Evolutionary conservation across 2,329 filamentous ascomycete genomes (phyloP).

Genomic region (Amesomyces nigricolor): DNA sequence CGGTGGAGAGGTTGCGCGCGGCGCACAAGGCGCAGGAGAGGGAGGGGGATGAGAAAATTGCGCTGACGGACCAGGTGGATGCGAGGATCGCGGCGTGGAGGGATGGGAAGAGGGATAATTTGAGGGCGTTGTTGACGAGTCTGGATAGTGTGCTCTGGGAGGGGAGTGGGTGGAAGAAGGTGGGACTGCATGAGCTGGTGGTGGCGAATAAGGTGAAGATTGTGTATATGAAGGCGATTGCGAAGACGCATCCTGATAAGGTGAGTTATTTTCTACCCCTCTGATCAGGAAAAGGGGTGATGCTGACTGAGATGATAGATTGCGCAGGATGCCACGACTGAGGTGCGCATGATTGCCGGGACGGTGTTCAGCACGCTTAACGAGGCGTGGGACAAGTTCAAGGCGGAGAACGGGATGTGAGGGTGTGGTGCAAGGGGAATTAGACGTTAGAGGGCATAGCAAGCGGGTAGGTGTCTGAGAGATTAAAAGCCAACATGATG

Average conservation of each 20-base stretch:
- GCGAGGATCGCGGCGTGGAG: conserved; percentile 75
- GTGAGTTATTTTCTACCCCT: conserved; percentile 47
- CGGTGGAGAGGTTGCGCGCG: conserved; percentile 73
- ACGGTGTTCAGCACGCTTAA: conserved; percentile 64
- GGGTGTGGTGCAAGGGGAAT: conserved; percentile 1
- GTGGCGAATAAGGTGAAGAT: conserved; percentile 95
- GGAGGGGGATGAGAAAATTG: conserved; percentile 90
- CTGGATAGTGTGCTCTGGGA: conserved; percentile 89
- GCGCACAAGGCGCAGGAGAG: conserved; percentile 81
- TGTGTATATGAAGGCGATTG: conserved; percentile 98
- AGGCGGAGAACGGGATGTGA: conserved; percentile 60
- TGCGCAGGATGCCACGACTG: conserved; percentile 58
- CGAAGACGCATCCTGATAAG: conserved; percentile 98
- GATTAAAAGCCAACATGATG: too few species aligned
- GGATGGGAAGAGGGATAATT: conserved; percentile 85
- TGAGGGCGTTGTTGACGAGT: conserved; percentile 80
- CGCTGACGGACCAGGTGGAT: conserved; percentile 78
- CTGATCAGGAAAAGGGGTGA: neutral
- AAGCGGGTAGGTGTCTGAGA: neutral
- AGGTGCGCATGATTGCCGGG: conserved; percentile 60
- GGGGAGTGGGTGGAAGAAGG: conserved; percentile 91
- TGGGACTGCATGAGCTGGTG: conserved; percentile 88
- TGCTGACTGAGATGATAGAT: conserved; percentile 39
- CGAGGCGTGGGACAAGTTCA: conserved; percentile 70
- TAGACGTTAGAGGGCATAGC: neutral